A percentile compares a stretch with the other conserved stretches of the same genome.
These are phyloP conservation scores for Hypoxylon lienhwacheense DNA, from an alignment of 495 filamentous ascomycete species.

Conservation along the genomic window DNA sequence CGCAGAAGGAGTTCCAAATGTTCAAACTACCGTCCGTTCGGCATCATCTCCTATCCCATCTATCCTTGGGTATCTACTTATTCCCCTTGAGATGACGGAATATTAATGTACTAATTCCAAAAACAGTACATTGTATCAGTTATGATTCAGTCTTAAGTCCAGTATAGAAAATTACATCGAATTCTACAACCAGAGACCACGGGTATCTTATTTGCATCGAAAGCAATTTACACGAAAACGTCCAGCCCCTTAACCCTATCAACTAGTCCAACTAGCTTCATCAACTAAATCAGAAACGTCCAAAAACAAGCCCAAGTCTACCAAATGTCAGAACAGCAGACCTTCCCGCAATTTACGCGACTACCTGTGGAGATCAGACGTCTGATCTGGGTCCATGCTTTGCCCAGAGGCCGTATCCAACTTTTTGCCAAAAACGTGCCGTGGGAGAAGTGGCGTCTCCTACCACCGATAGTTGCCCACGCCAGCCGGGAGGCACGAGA, in stretches of 20 bases:
- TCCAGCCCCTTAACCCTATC: constrained; percentile 7
- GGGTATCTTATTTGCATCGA: constrained; percentile 1
- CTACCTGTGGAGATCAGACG: constrained; percentile 38
- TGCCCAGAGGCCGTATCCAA: constrained; percentile 36
- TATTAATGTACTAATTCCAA: background rate
- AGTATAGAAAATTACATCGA: constrained; percentile 7
- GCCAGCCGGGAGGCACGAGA: constrained; percentile 35
- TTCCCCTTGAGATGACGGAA: background rate
- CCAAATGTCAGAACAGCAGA: constrained; percentile 28
- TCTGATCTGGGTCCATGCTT: constrained; percentile 33
- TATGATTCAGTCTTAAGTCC: constrained; percentile 19
- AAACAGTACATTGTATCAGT: constrained; percentile 9
- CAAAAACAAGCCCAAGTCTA: background rate
- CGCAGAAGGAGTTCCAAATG: constrained; percentile 15
- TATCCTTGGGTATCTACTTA: background rate
- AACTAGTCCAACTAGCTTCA: constrained; percentile 8
- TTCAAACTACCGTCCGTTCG: background rate
- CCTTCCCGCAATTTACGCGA: constrained; percentile 33
- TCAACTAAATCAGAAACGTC: constrained; percentile 7
- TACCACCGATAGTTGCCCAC: constrained; percentile 34
- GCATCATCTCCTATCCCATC: background rate
- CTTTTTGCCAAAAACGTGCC: constrained; percentile 38
- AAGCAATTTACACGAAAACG: constrained; percentile 6
- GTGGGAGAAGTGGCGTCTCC: constrained; percentile 38
- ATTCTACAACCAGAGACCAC: constrained; percentile 11